phyloP scores from a whole-genome alignment of 192 early-diverging fungal genomes.

The Phycomyces nitens region DNA sequence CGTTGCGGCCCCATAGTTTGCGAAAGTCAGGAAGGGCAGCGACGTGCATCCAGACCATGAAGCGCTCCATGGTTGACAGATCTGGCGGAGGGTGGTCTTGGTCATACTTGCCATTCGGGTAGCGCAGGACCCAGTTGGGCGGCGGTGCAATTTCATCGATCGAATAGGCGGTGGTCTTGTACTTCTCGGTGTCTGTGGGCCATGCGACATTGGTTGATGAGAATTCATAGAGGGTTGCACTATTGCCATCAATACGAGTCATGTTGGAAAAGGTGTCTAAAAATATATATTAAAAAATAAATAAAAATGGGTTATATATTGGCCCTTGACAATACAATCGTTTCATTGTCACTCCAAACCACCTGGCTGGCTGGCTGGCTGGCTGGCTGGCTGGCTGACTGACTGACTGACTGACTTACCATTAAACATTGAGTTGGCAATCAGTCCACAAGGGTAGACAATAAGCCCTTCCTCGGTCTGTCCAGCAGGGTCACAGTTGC shows the following conservation, averaged over 20 bases:
- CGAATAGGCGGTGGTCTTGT: conserved; percentile 54
- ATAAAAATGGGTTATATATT: no score
- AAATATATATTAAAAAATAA: not conserved
- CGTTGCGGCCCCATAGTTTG: conserved; percentile 85
- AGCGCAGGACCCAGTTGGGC: conserved; percentile 72
- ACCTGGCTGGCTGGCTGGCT: no score
- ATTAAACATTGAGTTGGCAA: conserved; percentile 89
- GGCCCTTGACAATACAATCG: no score
- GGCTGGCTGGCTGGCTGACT: no score
- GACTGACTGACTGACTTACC: no score
- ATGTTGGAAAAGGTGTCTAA: conserved; percentile 32
- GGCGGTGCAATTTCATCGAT: conserved; percentile 68
- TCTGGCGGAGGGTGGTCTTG: conserved; percentile 56
- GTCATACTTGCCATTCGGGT: conserved; percentile 47
- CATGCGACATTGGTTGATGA: conserved; percentile 73
- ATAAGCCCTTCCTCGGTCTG: conserved; percentile 31
- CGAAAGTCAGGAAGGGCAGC: conserved; percentile 92
- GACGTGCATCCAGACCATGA: conserved; percentile 96
- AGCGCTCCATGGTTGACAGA: conserved; percentile 64
- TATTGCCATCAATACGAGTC: not conserved
- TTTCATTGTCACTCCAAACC: no score
- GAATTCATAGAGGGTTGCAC: conserved; percentile 46
- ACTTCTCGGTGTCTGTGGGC: conserved; percentile 76
- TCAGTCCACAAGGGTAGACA: conserved; percentile 89
- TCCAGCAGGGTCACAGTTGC: conserved; percentile 34